Base-by-base conservation (phyloP, 2,329 filamentous ascomycete genomes). In the Aspergillus tamarii region DNA sequence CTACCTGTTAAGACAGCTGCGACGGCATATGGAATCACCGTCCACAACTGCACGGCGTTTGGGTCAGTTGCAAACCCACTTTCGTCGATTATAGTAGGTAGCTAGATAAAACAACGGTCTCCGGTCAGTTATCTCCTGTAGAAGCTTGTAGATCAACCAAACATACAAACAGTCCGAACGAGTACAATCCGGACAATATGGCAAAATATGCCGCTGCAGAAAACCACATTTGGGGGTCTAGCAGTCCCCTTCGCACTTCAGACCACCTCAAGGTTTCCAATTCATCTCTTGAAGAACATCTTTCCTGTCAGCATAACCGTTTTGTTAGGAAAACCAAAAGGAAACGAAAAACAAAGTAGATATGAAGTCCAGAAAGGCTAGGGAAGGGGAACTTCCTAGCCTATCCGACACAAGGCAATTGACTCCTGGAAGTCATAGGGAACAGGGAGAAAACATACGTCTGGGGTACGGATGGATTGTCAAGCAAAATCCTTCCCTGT, bases 31-130 rank as follows among this genome's bases (percentile, higher is more conserved):
- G 87, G 87, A 43, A 88, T 88, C 19, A 89, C 87, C 1, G 85
- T 86, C 86, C 86, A 88, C 8, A 89, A 80, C 67, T 89, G 87
- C 0, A 85, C 83, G 68, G 87, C 75, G 70, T 88, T 86, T 12
- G 85, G 78, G 30, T 84, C 83, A 63, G 82, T 81, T 1, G 84
- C 84, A 54, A 85, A 84, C 3, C 81, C 77, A 19, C 87, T 75
- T n/a, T 82, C 83, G 64, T 84, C 80, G 71, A 90, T 87, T 65
- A 90, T 90, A 0, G 88, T 90, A 0, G 88, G 88, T 0, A 90
- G 78, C 84, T 86, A 36, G 8, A 34, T 14, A 10, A 2, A 12
- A 1, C 45, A 30, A 21, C 30, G 28, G 28, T 21, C n/a, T 45
- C 30, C 12, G 1, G 26, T 62, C 28, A 62, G 60, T 36, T 32